Percentiles rank a stretch among this genome's conserved stretches.
Conservation (phyloP, 257 asterid species). For the Solanum sitiens region DNA sequence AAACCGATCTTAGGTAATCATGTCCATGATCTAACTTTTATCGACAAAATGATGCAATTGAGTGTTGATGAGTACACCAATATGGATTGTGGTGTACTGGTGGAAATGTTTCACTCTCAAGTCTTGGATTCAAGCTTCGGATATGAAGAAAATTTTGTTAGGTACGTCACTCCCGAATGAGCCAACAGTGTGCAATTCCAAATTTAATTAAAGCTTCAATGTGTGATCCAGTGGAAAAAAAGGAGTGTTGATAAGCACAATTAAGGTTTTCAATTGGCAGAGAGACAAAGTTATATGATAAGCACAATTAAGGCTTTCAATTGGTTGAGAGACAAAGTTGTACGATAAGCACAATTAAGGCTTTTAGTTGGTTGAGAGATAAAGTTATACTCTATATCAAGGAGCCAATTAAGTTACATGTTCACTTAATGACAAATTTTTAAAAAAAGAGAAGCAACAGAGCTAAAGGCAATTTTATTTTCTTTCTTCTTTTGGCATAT, state of each 20-base stretch:
- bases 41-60: neutral
- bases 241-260: too few relatives aligned
- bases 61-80: neutral
- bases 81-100: too few relatives aligned
- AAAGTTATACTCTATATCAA: neutral
- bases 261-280: too few relatives aligned
- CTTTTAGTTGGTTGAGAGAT: neutral
- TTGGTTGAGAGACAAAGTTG: neutral
- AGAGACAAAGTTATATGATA: too few relatives aligned
- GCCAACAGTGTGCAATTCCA: too few relatives aligned
- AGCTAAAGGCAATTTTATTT: too few relatives aligned
- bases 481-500: neutral
- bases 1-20: neutral
- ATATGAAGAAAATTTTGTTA: accelerated
- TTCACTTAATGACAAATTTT: neutral
- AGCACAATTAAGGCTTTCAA: neutral
- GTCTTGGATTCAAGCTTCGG: accelerated
- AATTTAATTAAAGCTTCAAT: too few relatives aligned
- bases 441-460: too few relatives aligned
- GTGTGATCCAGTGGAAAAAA: too few relatives aligned
- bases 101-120: too few relatives aligned
- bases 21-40: neutral
- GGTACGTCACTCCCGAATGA: too few relatives aligned
- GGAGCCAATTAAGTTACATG: neutral
- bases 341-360: neutral